Conservation (phyloP, 73 alveolate genomes). For the Tetrahymena elliotti region DNA sequence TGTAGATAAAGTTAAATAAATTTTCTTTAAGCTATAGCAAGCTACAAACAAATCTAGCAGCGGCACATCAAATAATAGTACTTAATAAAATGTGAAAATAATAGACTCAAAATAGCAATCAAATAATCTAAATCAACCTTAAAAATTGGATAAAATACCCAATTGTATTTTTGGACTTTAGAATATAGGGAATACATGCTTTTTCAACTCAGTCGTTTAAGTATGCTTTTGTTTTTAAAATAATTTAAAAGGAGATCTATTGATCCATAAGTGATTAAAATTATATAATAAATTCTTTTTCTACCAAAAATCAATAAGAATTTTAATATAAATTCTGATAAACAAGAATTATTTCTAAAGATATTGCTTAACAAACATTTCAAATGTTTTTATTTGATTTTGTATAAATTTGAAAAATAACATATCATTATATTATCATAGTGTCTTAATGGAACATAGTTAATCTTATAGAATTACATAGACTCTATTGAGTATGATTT, state of each 20-base stretch:
- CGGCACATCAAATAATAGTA: neutral
- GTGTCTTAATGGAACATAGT: slow-evolving; percentile 33
- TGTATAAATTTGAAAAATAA: neutral
- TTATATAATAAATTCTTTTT: neutral
- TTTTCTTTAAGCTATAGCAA: neutral
- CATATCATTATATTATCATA: neutral
- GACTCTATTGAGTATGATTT: slow-evolving; percentile 8
- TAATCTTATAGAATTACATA: neutral
- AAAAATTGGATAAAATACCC: neutral
- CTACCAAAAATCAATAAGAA: neutral
- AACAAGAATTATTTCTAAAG: neutral
- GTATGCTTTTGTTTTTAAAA: neutral
- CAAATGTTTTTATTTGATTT: neutral
- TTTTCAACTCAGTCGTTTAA: slow-evolving; percentile 61
- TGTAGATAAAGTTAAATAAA: slow-evolving; percentile 2
- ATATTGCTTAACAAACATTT: neutral
- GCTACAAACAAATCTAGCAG: neutral
- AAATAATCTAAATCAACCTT: neutral
- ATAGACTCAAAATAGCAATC: neutral
- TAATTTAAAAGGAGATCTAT: neutral
- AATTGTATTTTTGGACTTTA: slow-evolving; percentile 32
- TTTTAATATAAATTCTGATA: neutral
- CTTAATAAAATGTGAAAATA: neutral
- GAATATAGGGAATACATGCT: slow-evolving; percentile 73
- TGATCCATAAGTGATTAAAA: neutral